These are phyloP conservation scores for Xylaria sp. DNA, from an alignment of 495 filamentous ascomycete species.

Conservation along the genomic window DNA sequence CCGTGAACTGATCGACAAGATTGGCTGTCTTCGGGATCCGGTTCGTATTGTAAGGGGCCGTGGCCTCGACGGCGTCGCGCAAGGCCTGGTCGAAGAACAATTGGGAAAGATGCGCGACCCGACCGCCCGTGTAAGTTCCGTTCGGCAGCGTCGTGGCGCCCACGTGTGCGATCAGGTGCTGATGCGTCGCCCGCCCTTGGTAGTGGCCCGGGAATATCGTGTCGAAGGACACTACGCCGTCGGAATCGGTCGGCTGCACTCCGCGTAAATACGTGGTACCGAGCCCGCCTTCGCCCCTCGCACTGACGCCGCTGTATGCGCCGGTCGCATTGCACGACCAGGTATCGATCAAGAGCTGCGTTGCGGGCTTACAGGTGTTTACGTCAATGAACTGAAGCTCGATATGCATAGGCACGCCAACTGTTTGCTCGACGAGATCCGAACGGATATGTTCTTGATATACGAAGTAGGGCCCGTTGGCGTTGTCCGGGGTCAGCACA, in stretches of 20 bases:
- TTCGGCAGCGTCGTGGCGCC: slow-evolving; percentile 49
- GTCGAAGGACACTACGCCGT: slow-evolving; percentile 64
- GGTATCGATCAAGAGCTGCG: slow-evolving; percentile 59
- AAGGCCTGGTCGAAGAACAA: slow-evolving; percentile 65
- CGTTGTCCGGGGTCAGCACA: slow-evolving; percentile 48
- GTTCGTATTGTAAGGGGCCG: slow-evolving; percentile 62
- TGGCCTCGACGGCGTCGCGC: slow-evolving; percentile 57
- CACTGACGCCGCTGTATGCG: slow-evolving; percentile 56
- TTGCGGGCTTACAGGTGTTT: slow-evolving; percentile 60
- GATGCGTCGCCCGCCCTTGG: slow-evolving; percentile 63
- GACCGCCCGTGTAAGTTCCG: slow-evolving; percentile 57
- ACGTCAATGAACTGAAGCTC: slow-evolving; percentile 65
- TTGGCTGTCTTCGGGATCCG: slow-evolving; percentile 55
- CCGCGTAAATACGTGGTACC: slow-evolving; percentile 60
- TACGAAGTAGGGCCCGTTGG: slow-evolving; percentile 53
- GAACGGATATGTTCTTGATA: slow-evolving; percentile 57
- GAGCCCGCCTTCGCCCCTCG: slow-evolving; percentile 44
- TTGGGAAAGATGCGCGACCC: slow-evolving; percentile 59
- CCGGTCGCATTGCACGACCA: slow-evolving; percentile 67
- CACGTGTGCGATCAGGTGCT: slow-evolving; percentile 60
- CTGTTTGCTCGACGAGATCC: slow-evolving; percentile 54
- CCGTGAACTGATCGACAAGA: slow-evolving; percentile 45
- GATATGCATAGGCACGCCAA: slow-evolving; percentile 59
- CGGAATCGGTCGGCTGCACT: slow-evolving; percentile 55
- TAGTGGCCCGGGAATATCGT: slow-evolving; percentile 69